These are phyloP conservation scores for Rhytidiadelphus loreus DNA, from an alignment of 225 moss, liverwort and hornwort genomes.

Conservation along the genomic window DNA sequence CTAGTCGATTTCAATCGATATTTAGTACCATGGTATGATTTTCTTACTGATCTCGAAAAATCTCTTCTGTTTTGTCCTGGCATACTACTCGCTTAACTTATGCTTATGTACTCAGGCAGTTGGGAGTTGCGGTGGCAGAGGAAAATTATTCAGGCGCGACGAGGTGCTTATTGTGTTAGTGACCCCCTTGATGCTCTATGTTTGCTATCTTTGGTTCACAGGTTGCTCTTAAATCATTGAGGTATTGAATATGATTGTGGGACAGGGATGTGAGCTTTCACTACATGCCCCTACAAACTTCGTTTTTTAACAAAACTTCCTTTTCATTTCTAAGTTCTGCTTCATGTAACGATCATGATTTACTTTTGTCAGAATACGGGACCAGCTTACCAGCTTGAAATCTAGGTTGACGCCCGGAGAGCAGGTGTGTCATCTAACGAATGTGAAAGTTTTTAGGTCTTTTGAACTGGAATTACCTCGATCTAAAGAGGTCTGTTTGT, in stretches of 20 bases:
- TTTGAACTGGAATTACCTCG: background rate
- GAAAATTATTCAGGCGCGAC: slow-evolving; percentile 44
- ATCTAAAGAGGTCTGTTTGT: background rate
- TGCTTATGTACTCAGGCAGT: slow-evolving; percentile 31
- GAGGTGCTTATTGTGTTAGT: slow-evolving; percentile 49
- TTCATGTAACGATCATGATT: background rate
- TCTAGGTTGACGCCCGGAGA: slow-evolving; percentile 45
- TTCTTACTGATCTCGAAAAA: background rate
- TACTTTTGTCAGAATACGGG: slow-evolving; percentile 32
- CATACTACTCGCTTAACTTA: background rate
- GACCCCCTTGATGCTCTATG: slow-evolving; percentile 16
- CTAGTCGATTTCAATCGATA: background rate
- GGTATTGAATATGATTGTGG: background rate
- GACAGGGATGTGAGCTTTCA: background rate
- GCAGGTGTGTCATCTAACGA: slow-evolving; percentile 15
- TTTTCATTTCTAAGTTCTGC: background rate
- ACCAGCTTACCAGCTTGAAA: slow-evolving; percentile 42
- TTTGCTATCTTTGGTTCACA: background rate
- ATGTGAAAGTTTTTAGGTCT: background rate
- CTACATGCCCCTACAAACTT: background rate
- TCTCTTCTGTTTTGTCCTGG: background rate
- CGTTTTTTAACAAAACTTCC: background rate
- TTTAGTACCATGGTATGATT: background rate
- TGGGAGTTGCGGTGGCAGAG: slow-evolving; percentile 48
- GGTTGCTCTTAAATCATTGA: background rate